phyloP scores from a whole-genome alignment of 768 basidiomycete species.

The Psilocybe azurescens region DNA sequence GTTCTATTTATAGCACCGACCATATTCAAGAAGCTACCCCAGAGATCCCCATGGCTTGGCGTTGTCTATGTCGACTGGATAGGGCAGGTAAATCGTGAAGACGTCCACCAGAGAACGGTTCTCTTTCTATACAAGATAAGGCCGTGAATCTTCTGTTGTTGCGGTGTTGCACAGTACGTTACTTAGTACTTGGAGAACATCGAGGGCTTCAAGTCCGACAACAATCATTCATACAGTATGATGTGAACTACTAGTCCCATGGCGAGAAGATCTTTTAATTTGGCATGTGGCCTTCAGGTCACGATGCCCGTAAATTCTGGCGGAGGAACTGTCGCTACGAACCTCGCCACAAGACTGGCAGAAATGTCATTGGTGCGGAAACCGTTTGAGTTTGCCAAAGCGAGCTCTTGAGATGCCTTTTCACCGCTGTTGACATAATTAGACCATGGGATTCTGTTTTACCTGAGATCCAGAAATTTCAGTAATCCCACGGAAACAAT shows the following conservation, averaged over 20 bases:
- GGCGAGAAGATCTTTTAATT: not conserved
- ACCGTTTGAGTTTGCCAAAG: not conserved
- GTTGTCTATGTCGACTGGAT: too few species aligned
- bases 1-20: slow-evolving; percentile 3
- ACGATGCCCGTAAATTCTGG: not conserved
- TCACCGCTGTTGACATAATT: not conserved
- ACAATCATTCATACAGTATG: not conserved
- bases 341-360: not conserved
- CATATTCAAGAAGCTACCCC: not conserved
- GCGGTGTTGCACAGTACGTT: not conserved
- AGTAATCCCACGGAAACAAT: slow-evolving; percentile 10
- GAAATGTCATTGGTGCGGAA: not conserved
- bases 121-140: too few species aligned
- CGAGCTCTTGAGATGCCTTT: not conserved
- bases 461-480: not conserved
- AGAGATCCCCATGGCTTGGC: not conserved
- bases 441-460: not conserved
- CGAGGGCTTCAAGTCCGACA: not conserved
- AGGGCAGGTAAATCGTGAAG: too few species aligned
- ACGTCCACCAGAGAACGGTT: too few species aligned
- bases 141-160: not conserved
- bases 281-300: slow-evolving; percentile 3
- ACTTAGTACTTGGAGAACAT: not conserved
- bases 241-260: slow-evolving; percentile 5
- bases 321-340: not conserved